These are phyloP conservation scores for Lignosus rhinocerotis DNA, from an alignment of 1,284 basidiomycete genomes.

Conservation along the genomic window DNA sequence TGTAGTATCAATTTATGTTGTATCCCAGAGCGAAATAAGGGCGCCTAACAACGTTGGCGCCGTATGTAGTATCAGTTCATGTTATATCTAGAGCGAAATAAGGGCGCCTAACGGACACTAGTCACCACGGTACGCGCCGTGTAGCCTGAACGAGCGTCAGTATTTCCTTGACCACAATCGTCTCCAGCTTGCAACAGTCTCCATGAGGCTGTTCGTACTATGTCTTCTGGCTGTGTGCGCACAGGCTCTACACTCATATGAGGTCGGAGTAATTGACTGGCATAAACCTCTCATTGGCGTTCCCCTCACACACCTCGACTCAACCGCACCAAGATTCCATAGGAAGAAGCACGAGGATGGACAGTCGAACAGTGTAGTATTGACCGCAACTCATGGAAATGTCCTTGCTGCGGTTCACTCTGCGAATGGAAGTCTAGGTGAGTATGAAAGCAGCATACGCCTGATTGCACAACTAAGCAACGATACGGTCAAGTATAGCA, in stretches of 20 bases:
- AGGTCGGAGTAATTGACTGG: conserved; percentile 88
- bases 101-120: too few species aligned
- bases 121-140: not conserved
- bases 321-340: conserved; percentile 61
- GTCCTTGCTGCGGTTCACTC: conserved; percentile 78
- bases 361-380: conserved; percentile 50
- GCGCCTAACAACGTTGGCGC: too few species aligned
- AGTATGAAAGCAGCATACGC: conserved; percentile 28
- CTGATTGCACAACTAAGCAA: not conserved
- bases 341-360: conserved; percentile 33
- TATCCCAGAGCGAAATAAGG: too few species aligned
- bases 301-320: conserved; percentile 50
- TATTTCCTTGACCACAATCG: not conserved
- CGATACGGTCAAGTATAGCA: conserved; percentile 42
- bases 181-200: conserved; percentile 7
- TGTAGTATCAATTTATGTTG: too few species aligned
- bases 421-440: conserved; percentile 73
- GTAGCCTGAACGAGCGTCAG: not conserved
- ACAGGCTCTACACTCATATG: conserved; percentile 56
- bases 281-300: conserved; percentile 75
- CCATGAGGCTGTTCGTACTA: conserved; percentile 21
- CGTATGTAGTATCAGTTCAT: too few species aligned
- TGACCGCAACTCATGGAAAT: conserved; percentile 77
- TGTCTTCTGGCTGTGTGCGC: conserved; percentile 12
- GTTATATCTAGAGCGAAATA: too few species aligned